Percentiles rank a stretch among this genome's conserved stretches.
phyloP scores from a whole-genome alignment of 2,329 filamentous ascomycete genomes.

The Knufia petricola region DNA sequence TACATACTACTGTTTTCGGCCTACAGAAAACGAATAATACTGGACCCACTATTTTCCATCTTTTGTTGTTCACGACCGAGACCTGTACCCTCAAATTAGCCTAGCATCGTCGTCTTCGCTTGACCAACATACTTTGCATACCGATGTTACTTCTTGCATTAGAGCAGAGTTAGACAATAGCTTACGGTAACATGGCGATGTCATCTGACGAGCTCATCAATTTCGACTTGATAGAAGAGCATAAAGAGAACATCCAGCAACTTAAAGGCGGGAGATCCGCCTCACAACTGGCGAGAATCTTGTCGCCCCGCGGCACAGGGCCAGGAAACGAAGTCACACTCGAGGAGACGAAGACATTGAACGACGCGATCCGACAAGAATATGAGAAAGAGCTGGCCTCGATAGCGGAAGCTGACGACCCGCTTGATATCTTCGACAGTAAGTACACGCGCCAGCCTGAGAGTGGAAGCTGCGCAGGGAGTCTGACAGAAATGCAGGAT shows the following conservation, averaged over 20 bases:
- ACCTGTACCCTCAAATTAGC: too few relatives aligned
- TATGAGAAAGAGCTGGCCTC: constrained; percentile 75
- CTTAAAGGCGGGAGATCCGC: constrained; percentile 82
- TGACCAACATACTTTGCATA: too few relatives aligned
- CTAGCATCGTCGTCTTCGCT: too few relatives aligned
- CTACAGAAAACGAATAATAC: too few relatives aligned
- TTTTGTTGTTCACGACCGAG: too few relatives aligned
- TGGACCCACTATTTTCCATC: too few relatives aligned
- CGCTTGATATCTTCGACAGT: constrained; percentile 90
- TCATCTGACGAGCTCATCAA: constrained; percentile 37
- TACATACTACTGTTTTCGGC: too few relatives aligned
- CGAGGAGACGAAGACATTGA: constrained; percentile 59
- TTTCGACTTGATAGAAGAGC: constrained; percentile 89
- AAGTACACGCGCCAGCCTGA: too few relatives aligned
- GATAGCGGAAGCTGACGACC: constrained; percentile 83
- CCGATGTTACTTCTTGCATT: too few relatives aligned
- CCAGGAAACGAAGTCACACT: constrained; percentile 52
- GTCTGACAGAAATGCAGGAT: too few relatives aligned
- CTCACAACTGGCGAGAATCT: constrained; percentile 73
- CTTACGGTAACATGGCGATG: constrained; percentile 8
- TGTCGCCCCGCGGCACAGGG: constrained; percentile 45
- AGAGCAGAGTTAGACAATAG: constrained; percentile 6
- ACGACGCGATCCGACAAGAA: constrained; percentile 69
- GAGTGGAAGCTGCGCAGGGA: too few relatives aligned
- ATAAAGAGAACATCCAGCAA: constrained; percentile 97